Evolutionary conservation across 1,284 basidiomycete genomes (phyloP).

Genomic region (Heliocybe sulcata): DNA sequence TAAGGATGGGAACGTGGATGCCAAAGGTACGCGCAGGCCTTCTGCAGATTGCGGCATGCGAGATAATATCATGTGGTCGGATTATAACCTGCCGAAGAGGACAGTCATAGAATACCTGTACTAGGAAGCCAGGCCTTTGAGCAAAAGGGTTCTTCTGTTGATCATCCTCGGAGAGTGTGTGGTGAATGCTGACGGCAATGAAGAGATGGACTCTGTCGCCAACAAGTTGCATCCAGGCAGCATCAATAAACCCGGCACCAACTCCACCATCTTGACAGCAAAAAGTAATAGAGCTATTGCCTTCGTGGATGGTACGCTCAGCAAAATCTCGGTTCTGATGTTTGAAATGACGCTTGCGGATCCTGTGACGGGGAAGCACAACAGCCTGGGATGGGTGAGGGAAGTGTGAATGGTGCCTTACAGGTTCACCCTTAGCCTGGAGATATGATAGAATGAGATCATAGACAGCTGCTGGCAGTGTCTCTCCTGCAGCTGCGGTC

Average conservation of each 20-base stretch:
- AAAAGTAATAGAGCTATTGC: neutral
- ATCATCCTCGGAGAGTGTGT: neutral
- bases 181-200: neutral
- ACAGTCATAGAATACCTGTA: neutral
- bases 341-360: neutral
- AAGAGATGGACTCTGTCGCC: neutral
- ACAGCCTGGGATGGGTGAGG: neutral
- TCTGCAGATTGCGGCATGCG: neutral
- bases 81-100: neutral
- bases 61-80: neutral
- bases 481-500: neutral
- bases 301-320: neutral
- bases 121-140: neutral
- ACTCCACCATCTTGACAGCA: neutral
- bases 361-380: neutral
- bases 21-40: neutral
- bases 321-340: neutral
- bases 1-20: neutral
- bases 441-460: neutral
- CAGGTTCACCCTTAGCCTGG: neutral
- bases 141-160: neutral
- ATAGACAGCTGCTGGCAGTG: neutral
- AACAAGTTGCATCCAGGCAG: neutral
- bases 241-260: neutral
- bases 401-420: neutral